Base-by-base conservation (phyloP, 345 rosid species). In the Lumnitzera racemosa region DNA sequence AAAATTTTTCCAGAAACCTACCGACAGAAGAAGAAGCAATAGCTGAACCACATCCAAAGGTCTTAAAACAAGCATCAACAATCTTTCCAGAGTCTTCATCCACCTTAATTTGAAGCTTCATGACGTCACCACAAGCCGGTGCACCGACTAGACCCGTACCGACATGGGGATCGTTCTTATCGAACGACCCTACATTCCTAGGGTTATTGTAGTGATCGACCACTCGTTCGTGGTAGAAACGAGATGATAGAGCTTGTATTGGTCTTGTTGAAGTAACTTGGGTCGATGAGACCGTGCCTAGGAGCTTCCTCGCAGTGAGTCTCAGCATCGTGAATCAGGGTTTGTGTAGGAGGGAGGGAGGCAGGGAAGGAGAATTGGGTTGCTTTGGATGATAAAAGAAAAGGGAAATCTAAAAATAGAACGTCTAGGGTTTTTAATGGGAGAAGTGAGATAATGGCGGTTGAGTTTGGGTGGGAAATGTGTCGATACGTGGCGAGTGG, bases 101-200 rank as follows among this genome's bases (percentile, higher is more conserved):
- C 52, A 90, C 90, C 84, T 73, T 95, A 51, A 95, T 90, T 61
- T 95, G 99, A 24, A 95, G 87, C 87, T 95, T 95, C 99, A 90
- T 95, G 4, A 95, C 96, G 72, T 95, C 99, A 5, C 98, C 99
- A 36, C 99, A 95, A 0, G 99, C 96, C 0, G 99, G 99, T 12
- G 99, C 99, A 0, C 99, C 99, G 7, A 95, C 99, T 48, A 95
- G 82, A 0, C 99, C 97, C 12, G 97, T 95, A 3, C 99, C 99
- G 0, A 95, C 78, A 49, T 15, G 56, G 3, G 99, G 91, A 56
- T 90, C 97, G 63, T 66, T 90, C 82, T 95, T 95, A 62, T 95
- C 99, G 64, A 95, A 84, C 20, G 99, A 80, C 0, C 99, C 99
- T 3, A 90, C 99, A 74, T 95, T 95, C 43, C 99, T 84, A 2